These are phyloP conservation scores for Acanthamoeba royreba DNA, from an alignment of 208 protist species.

Conservation along the genomic window DNA sequence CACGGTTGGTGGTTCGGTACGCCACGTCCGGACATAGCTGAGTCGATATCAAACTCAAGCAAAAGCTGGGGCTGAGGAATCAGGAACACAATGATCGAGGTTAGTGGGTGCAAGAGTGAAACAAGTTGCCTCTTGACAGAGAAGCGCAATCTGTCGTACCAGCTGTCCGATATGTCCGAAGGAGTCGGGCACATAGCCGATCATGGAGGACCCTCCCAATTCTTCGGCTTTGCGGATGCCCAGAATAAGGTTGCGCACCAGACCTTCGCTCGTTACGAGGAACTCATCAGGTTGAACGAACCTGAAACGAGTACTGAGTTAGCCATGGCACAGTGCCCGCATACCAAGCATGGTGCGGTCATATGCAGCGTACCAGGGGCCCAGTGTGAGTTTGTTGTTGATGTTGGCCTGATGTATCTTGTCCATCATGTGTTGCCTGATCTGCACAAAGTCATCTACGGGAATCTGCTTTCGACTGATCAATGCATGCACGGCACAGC, in stretches of 20 bases:
- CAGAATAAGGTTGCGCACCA: constrained; percentile 13
- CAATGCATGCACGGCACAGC: too few relatives aligned
- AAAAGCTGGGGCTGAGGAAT: neutral
- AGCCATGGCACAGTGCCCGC: neutral
- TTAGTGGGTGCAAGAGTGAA: neutral
- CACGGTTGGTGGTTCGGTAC: neutral
- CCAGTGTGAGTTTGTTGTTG: neutral
- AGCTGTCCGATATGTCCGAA: constrained; percentile 13
- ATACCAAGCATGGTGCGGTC: too few relatives aligned
- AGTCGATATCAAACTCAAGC: neutral
- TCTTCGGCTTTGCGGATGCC: neutral
- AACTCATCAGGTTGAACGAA: constrained; percentile 33
- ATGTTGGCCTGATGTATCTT: neutral
- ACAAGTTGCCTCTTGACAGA: too few relatives aligned
- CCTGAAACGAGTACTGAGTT: too few relatives aligned
- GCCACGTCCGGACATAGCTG: neutral
- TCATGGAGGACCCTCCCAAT: neutral
- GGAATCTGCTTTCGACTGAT: neutral
- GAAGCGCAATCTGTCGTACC: neutral
- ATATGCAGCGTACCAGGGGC: constrained; percentile 29
- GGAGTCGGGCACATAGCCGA: constrained; percentile 31
- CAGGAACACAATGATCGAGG: too few relatives aligned
- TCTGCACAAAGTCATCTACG: neutral
- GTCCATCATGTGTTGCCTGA: neutral
- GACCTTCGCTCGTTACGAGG: neutral